These are phyloP conservation scores for Alternaria burnsii DNA, from an alignment of 2,329 filamentous ascomycete species.

Conservation along the genomic window DNA sequence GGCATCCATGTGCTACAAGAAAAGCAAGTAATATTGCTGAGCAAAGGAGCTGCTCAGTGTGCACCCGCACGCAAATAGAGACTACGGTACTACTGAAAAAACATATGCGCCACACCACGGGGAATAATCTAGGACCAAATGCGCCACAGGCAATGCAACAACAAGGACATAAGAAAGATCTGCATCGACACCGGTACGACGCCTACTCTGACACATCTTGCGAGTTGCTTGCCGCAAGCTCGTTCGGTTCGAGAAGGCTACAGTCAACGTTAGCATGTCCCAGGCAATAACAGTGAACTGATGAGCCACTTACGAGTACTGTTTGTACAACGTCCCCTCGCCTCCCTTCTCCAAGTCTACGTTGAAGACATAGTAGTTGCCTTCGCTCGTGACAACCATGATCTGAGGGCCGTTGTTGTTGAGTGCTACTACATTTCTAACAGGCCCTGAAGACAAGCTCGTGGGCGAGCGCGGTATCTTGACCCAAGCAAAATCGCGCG, in stretches of 20 bases:
- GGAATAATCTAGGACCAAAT: constrained; percentile 31
- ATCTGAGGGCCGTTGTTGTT: constrained; percentile 93
- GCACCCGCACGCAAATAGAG: constrained; percentile 4
- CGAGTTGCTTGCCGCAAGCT: constrained; percentile 41
- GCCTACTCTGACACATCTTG: constrained; percentile 43
- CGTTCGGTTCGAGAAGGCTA: constrained; percentile 48
- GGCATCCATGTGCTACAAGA: neutral
- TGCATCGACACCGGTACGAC: constrained; percentile 9
- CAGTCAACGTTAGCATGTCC: constrained; percentile 24
- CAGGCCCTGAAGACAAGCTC: constrained; percentile 57
- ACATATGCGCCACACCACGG: constrained; percentile 25
- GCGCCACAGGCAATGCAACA: constrained; percentile 45
- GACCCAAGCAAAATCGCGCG: constrained; percentile 95
- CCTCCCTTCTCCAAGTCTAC: constrained; percentile 95
- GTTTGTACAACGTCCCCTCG: constrained; percentile 88
- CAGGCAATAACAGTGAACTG: neutral
- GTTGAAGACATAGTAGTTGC: constrained; percentile 92
- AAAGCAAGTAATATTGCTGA: constrained; percentile 10
- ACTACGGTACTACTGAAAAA: constrained; percentile 4
- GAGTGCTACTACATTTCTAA: constrained; percentile 96
- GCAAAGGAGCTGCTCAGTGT: constrained; percentile 1
- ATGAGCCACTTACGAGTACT: constrained; percentile 82
- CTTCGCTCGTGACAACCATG: constrained; percentile 97
- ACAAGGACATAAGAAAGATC: constrained; percentile 3
- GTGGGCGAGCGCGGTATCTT: constrained; percentile 76